Base-by-base conservation (phyloP, 352 stramenopile species). In the Globisporangium yorkense region DNA sequence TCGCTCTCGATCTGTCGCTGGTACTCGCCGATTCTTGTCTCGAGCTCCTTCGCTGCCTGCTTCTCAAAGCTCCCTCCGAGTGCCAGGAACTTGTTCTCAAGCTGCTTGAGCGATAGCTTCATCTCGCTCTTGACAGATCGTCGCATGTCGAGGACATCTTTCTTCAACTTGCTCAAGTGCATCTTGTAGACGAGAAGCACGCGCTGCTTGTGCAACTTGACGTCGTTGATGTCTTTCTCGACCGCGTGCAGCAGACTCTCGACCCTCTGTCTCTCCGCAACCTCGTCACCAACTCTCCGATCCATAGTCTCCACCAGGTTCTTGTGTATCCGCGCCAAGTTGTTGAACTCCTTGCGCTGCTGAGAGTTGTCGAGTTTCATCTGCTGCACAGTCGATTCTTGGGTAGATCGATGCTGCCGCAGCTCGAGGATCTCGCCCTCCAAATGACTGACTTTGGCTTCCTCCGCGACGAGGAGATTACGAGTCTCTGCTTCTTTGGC, bases 291-390 rank as follows among this genome's bases (percentile, higher is more conserved):
- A 20, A 84, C 24, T 4, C 59, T 64, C 41, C 64, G 52, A 3
- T 79, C 73, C 65, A 88, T 82, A 0, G 77, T 67, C 10, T 84
- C 75, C 1, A 61, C 66, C 16, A 87, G 48, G 39, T 83, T 88
- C 66, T 84, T 87, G 68, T 90, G 71, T 63, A 88, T 84, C 15
- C 80, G 70, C 10, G 76, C 67, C 21, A 90, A 49, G 58, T 88
- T 77, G 18, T 67, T 80, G 51, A 87, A 83, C 24, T 84, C 76
- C 43, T 87, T 86, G 9, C 63, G 64, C 33, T 88, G 80, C 49
- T 80, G 76, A 9, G 46, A 39, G 10, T 68, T 45, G 9, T 85
- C 76, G 8, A 39, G 3, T 56, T 79, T 81, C 16, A 70, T 56
- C 8, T 61, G 48, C 27, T 66, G 40, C 3, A 62, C 20, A 48